Evolutionary conservation across 805 yeast genomes (phyloP).

Genomic region (Nakazawaea populi): DNA sequence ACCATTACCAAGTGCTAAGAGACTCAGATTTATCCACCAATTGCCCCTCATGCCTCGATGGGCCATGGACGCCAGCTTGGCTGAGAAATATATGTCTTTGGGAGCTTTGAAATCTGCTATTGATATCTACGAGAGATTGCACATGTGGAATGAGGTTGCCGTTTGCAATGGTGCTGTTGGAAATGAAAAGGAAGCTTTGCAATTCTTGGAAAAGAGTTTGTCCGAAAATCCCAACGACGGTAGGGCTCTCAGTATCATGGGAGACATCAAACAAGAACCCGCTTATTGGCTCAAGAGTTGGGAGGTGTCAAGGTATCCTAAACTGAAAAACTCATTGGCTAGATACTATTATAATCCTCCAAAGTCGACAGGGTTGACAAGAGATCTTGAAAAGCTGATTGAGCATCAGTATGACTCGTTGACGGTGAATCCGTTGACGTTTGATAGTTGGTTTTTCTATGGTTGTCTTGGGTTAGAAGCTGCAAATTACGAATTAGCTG

Average conservation of each 20-base stretch:
- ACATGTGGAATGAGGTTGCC: slow-evolving; percentile 77
- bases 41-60: slow-evolving; percentile 79
- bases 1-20: slow-evolving; percentile 36
- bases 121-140: slow-evolving; percentile 78
- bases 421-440: slow-evolving; percentile 63
- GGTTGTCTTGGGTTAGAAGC: slow-evolving; percentile 86
- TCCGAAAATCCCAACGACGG: slow-evolving; percentile 64
- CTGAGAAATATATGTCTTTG: slow-evolving; percentile 78
- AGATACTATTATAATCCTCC: slow-evolving; percentile 68
- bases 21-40: slow-evolving; percentile 67
- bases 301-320: slow-evolving; percentile 75
- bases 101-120: slow-evolving; percentile 85
- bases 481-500: slow-evolving; percentile 65
- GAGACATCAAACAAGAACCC: slow-evolving; percentile 80
- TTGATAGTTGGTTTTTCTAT: slow-evolving; percentile 85
- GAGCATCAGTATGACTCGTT: slow-evolving; percentile 71
- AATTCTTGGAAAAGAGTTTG: slow-evolving; percentile 50
- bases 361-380: slow-evolving; percentile 38
- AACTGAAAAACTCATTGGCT: slow-evolving; percentile 82
- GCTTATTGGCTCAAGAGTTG: slow-evolving; percentile 78
- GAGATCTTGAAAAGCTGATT: slow-evolving; percentile 50
- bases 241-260: slow-evolving; percentile 75
- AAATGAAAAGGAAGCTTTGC: slow-evolving; percentile 59
- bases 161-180: slow-evolving; percentile 86
- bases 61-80: slow-evolving; percentile 75